Evolutionary conservation across 1,284 basidiomycete genomes (phyloP).

Genomic region (Polyporus tsugae): DNA sequence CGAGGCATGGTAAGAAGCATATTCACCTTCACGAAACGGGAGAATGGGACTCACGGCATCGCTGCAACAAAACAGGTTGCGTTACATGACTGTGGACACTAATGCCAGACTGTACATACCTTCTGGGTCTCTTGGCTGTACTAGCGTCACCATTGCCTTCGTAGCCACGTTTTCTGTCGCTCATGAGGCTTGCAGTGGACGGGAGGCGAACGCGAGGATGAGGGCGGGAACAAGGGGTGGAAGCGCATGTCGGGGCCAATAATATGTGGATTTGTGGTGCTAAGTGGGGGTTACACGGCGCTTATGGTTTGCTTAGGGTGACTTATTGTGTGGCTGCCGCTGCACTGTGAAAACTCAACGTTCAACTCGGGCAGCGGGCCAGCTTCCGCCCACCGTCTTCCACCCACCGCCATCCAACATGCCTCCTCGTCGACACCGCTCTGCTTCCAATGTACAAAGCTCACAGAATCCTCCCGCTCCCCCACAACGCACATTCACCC

Average conservation of each 20-base stretch:
- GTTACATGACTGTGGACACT: slow-evolving; percentile 22
- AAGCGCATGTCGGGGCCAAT: not conserved
- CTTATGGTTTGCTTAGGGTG: not conserved
- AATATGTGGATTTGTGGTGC: not conserved
- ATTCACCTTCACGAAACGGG: slow-evolving; percentile 74
- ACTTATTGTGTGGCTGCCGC: not conserved
- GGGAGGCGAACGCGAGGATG: slow-evolving; percentile 9
- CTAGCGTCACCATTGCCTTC: slow-evolving; percentile 56
- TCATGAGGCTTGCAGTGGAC: slow-evolving; percentile 37
- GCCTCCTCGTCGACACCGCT: slow-evolving; percentile 41
- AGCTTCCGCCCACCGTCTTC: not conserved
- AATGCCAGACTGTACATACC: slow-evolving; percentile 53
- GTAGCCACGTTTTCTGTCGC: slow-evolving; percentile 46
- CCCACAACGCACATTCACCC: slow-evolving; percentile 38
- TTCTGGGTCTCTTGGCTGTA: slow-evolving; percentile 72
- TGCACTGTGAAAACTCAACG: not conserved
- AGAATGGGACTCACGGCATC: slow-evolving; percentile 69
- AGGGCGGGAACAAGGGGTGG: slow-evolving; percentile 8
- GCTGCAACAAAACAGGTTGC: slow-evolving; percentile 46
- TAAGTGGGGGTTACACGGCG: slow-evolving; percentile 4
- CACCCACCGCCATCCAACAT: slow-evolving; percentile 33
- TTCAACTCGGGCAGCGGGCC: not conserved
- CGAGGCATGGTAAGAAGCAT: slow-evolving; percentile 51
- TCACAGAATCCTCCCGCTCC: slow-evolving; percentile 27
- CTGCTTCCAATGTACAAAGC: slow-evolving; percentile 36